Percentiles rank a stretch among this genome's conserved stretches.
Evolutionary conservation across 306 rosid genomes (phyloP).

Genomic region (Vachellia pachyceras): DNA sequence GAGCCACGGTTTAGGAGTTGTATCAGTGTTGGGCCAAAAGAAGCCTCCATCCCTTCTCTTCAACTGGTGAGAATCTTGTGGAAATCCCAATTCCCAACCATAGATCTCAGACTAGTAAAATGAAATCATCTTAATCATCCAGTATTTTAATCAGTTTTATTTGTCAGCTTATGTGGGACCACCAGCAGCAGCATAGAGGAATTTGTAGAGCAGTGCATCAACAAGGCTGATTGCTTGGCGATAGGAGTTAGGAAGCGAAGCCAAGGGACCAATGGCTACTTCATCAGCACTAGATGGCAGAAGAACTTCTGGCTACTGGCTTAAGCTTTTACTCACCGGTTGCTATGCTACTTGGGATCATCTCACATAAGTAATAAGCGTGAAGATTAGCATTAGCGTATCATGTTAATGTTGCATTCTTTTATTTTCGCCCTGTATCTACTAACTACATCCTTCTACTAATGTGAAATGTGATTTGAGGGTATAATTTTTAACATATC

Average conservation of each 20-base stretch:
- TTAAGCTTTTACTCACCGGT: constrained; percentile 28
- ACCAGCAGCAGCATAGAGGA: constrained; percentile 55
- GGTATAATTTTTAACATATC: background rate
- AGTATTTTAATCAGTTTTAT: background rate
- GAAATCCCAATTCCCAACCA: background rate
- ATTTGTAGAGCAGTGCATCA: constrained; percentile 73
- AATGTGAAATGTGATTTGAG: constrained; percentile 9
- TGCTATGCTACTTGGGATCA: background rate
- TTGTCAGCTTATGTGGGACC: constrained; percentile 70
- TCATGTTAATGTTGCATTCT: constrained; percentile 23
- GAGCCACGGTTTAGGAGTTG: too few species aligned
- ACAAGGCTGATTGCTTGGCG: constrained; percentile 78
- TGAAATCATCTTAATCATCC: background rate
- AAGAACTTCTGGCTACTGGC: constrained; percentile 92
- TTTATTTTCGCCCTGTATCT: constrained; percentile 34
- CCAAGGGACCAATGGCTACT: constrained; percentile 74
- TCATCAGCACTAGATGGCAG: constrained; percentile 88
- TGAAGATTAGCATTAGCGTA: constrained; percentile 32
- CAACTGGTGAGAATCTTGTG: constrained; percentile 64
- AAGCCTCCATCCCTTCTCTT: constrained; percentile 58
- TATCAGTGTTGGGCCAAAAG: constrained; percentile 90
- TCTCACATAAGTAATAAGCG: constrained; percentile 3
- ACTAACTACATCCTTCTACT: constrained; percentile 45
- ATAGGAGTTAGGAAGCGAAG: constrained; percentile 88
- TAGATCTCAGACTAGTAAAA: background rate